Evolutionary conservation across 371 early-diverging fungal species (phyloP).

Genomic region (Actinomortierella ambigua): DNA sequence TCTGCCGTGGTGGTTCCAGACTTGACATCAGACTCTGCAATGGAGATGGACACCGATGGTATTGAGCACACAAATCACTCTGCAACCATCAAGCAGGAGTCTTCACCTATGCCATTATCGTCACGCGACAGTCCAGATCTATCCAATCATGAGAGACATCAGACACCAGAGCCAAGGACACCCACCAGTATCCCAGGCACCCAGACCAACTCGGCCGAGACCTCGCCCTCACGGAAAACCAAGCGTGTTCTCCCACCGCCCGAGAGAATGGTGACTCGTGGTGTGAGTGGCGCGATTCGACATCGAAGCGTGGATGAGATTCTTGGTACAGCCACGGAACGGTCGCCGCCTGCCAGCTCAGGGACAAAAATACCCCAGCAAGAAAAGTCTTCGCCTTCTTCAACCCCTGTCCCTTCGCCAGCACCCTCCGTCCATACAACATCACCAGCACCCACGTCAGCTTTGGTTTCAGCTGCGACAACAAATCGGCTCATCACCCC

Average conservation of each 20-base stretch:
- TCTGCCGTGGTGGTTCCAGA: slow-evolving; percentile 43
- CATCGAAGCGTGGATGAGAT: slow-evolving; percentile 68
- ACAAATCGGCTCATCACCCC: slow-evolving; percentile 3
- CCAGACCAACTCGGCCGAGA: slow-evolving; percentile 37
- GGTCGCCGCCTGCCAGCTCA: slow-evolving; percentile 35
- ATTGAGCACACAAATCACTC: slow-evolving; percentile 8
- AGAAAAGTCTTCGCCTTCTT: slow-evolving; percentile 22
- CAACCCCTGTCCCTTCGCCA: slow-evolving; percentile 13
- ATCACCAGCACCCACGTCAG: neutral
- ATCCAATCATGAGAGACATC: slow-evolving; percentile 19
- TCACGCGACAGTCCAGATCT: neutral
- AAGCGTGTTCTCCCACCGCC: slow-evolving; percentile 63
- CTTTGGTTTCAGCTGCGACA: slow-evolving; percentile 5
- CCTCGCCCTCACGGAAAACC: slow-evolving; percentile 39
- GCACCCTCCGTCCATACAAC: slow-evolving; percentile 1
- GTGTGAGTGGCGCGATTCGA: slow-evolving; percentile 68
- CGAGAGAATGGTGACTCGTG: slow-evolving; percentile 75
- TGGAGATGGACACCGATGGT: slow-evolving; percentile 21
- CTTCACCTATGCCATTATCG: slow-evolving; percentile 32
- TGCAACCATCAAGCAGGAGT: slow-evolving; percentile 27
- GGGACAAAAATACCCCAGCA: slow-evolving; percentile 11
- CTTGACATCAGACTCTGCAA: slow-evolving; percentile 28
- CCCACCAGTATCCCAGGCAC: slow-evolving; percentile 41
- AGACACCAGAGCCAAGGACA: slow-evolving; percentile 43
- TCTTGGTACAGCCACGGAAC: slow-evolving; percentile 49